Evolutionary conservation across 2,329 filamentous ascomycete species (phyloP), one percentile per base, ranked within the genome.

Genomic region (Simplicillium sp.): DNA sequence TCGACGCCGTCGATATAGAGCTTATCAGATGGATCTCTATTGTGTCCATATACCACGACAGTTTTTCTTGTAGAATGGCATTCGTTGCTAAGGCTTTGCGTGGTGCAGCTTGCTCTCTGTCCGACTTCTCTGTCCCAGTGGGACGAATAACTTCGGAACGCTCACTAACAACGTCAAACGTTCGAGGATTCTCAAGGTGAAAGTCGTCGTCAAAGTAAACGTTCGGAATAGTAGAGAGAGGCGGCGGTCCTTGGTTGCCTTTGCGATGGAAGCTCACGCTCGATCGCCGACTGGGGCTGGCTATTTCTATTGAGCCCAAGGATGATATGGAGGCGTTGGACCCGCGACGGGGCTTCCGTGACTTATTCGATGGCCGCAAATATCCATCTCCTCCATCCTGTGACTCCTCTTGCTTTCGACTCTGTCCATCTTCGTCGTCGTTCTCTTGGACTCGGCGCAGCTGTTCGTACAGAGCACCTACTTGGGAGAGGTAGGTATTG

Each of bases 11-110:
- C 3, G 90, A 97, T 47, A 98, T 98, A 0, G 89, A 95, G 28
- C 87, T 87, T 51, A 98, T 96, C 7, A 98, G 70, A 58, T 98
- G 92, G 41, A 98, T 87, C 58, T 98, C 92, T 16, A 98, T 88
- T 0, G 92, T 98, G 58, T 98, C 92, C 88, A 98, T 95, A 60
- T 98, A 98, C 92, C 92, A 98, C 1, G 92, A 97, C 11, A 98
- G 70, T 62, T 98, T 98, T 62, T 98, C 92, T 58, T 98, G 92
- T 29, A 98, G 62, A 44, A 98, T 98, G 0, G 92, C 92, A 62
- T 98, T 98, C 1, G 89, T 96, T 7, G 90, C 90, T 20, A 98
- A 69, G 1, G 87, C 85, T 58, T 96, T 97, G 45, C 90, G 77
- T 8, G 84, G 80, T 2, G 55, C 63, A 38, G 66, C 68, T 5